Base-by-base conservation (phyloP, 1,284 basidiomycete genomes). In the Cutaneotrichosporon curvatum region DNA sequence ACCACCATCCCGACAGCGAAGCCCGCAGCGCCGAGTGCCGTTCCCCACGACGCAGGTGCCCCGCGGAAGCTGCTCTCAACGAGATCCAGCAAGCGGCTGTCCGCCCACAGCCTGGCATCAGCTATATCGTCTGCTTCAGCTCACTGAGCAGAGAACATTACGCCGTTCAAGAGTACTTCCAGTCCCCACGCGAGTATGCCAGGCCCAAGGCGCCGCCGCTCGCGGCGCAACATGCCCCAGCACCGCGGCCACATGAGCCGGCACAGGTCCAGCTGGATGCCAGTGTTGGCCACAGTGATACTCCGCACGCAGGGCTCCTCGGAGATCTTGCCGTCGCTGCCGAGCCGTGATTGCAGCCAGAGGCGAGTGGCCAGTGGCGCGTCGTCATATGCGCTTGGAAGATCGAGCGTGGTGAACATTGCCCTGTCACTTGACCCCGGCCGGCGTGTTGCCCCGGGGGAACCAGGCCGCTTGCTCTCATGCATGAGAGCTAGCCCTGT, bases 361-460 rank as follows among this genome's bases (percentile, higher is more conserved):
- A 78, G 55, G 83, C 78, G 71, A 87, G 86, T 8, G 85, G 86
- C 60, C 87, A 85, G 68, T 83, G 87, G 35, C 87, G 78, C 50
- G 85, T 81, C 2, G 83, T 85, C 69, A 84, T 20, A 72, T 76
- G 55, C 21, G 2, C 23, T 4, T 20, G 43, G 33, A n/a, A 44
- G 25, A 14, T 9, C 33, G 45, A 40, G 5, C 2, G 28, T 45
- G 20, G 35, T 34, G 37, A 45, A 45, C 14, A 28, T 28, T 28
- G 25, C 12, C 8, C 25, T 28, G 25, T 28, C 12, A 7, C 8
- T 28, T 28, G 25, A 12, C 8, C 25, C 8, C 8, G 8, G 25
- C 8, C 25, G 25, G 12, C 8, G 25, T 28, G 25, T 7, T 7
- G 8, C 8, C 12, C 25, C 25, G 25, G 25, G 25, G 8, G 25